Evolutionary conservation across 352 stramenopile species (phyloP), one percentile per base, ranked within the genome.

Genomic region (Phytophthora multivora): DNA sequence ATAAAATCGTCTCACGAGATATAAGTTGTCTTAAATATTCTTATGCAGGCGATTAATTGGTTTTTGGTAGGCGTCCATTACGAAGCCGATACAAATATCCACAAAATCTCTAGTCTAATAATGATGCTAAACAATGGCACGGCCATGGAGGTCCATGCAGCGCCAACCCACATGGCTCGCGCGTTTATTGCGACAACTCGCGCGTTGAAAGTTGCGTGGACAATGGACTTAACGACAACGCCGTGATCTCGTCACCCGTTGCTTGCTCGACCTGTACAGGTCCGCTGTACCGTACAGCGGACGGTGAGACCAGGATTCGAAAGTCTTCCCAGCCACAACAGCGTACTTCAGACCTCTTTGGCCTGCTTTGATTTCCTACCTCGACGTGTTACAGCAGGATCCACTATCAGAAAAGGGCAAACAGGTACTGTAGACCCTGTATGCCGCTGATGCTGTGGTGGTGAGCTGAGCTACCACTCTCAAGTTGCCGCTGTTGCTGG

Each of bases 101-200:
- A 31, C 21, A 23, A 23, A 23, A 30, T 19, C 46, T 30, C 16
- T 21, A 43, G 19, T 25, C 30, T 25, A n/a, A 33, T 33, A 9
- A 9, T 57, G 38, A 40, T 10, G 25, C n/a, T 19, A 40, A 48
- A 16, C 23, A 25, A 59, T 31, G 38, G 51, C 21, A 16, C 33
- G 21, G 53, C 16, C 31, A 54, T 19, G 21, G 47, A 8, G 23
- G 13, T 43, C 43, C 54, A 55, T 54, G 23, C 54, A 26, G 43
- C 35, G n/a, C 16, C 43, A 42, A 50, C 43, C 39, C 56, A 64
- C 47, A 30, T 51, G 54, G 33, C n/a, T 25, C 19, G 33, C 16
- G 8, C 47, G 33, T 56, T 18, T 51, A 63, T 63, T 63, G 55
- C 21, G 35, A 63, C 55, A 63, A 60, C 39, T 50, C 21, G 49